Conservation (phyloP, 2,329 filamentous ascomycete genomes). For the Fusarium compactum region DNA sequence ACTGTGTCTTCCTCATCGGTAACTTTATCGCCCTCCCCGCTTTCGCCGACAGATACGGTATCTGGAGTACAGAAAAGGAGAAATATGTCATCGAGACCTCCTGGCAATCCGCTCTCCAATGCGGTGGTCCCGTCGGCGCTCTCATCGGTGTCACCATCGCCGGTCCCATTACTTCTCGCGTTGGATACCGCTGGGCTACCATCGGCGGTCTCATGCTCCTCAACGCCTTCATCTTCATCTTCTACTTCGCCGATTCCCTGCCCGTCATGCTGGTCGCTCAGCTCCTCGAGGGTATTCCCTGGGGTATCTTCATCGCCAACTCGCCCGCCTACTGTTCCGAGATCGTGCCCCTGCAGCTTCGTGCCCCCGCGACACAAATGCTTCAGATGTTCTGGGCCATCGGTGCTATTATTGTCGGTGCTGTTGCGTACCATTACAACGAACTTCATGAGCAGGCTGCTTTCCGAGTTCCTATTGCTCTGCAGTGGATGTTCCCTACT, state of each 20-base stretch:
- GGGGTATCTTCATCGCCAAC: constrained; percentile 74
- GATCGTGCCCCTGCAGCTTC: constrained; percentile 68
- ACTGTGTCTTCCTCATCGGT: constrained; percentile 62
- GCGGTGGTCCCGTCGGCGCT: constrained; percentile 52
- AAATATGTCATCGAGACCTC: constrained; percentile 53
- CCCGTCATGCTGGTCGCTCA: constrained; percentile 62
- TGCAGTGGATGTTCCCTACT: constrained; percentile 70
- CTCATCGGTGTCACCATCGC: constrained; percentile 54
- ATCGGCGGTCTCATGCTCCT: constrained; percentile 54
- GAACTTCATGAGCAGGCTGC: background rate
- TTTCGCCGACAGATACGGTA: constrained; percentile 56
- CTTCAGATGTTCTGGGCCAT: constrained; percentile 75
- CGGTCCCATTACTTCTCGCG: constrained; percentile 53
- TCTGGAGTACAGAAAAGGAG: constrained; percentile 41
- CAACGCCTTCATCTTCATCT: constrained; percentile 59
- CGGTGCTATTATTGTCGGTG: constrained; percentile 69
- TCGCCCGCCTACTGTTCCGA: constrained; percentile 71
- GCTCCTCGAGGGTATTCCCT: constrained; percentile 69
- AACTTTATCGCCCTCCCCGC: constrained; percentile 59
- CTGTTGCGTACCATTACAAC: constrained; percentile 65
- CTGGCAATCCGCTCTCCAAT: constrained; percentile 56
- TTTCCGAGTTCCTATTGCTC: constrained; percentile 61
- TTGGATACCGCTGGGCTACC: constrained; percentile 55
- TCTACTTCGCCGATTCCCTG: constrained; percentile 64
- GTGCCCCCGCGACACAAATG: constrained; percentile 69